Conservation (phyloP, 768 basidiomycete genomes). For the Auricularia cornea region DNA sequence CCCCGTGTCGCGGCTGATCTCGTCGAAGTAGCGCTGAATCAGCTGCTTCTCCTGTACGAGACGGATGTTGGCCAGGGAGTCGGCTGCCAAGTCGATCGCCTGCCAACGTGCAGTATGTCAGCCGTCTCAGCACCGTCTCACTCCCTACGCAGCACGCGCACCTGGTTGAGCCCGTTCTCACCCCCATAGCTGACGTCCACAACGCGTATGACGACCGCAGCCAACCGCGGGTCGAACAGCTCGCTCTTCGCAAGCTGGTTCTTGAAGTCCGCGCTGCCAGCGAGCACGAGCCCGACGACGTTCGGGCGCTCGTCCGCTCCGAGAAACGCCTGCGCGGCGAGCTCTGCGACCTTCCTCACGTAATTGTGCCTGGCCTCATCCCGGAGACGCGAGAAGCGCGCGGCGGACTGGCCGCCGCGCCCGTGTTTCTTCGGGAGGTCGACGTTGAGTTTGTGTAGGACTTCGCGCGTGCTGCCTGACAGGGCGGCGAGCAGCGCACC, state of each 20-base stretch:
- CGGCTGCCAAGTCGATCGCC: constrained; percentile 96
- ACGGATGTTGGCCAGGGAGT: constrained; percentile 95
- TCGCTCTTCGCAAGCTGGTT: constrained; percentile 94
- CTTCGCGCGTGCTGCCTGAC: constrained; percentile 95
- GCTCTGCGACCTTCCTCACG: constrained; percentile 96
- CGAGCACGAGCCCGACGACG: constrained; percentile 89
- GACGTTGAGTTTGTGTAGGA: constrained; percentile 97
- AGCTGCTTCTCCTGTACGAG: constrained; percentile 98
- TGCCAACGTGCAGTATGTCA: constrained; percentile 20
- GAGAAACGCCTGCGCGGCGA: constrained; percentile 96
- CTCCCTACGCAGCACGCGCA: no score
- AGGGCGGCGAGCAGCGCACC: constrained; percentile 94
- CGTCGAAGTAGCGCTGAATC: constrained; percentile 97
- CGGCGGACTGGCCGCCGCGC: constrained; percentile 98
- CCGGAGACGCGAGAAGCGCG: constrained; percentile 98
- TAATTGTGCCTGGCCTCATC: constrained; percentile 99
- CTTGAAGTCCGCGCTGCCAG: constrained; percentile 98
- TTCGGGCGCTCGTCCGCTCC: constrained; percentile 98
- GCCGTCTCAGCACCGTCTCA: no score
- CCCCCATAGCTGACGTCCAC: constrained; percentile 99
- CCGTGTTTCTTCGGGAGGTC: constrained; percentile 99
- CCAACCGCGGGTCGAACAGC: constrained; percentile 87
- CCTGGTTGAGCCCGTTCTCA: constrained; percentile 99
- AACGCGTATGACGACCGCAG: constrained; percentile 89
- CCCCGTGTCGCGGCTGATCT: constrained; percentile 95